Conservation (phyloP, 2,329 filamentous ascomycete genomes). For the Claviceps monticola region DNA sequence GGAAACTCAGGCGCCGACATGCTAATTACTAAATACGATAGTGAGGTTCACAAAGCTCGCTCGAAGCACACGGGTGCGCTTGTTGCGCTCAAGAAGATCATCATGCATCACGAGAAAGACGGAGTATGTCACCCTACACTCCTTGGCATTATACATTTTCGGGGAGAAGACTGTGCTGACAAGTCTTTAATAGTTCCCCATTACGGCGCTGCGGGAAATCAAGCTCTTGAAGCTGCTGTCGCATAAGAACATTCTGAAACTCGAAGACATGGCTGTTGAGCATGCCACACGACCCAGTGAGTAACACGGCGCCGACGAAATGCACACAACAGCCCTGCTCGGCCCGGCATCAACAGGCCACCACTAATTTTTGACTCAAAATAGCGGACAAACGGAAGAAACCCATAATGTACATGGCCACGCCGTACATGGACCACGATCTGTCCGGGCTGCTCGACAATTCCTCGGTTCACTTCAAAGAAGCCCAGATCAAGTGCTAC, state of each 20-base stretch:
- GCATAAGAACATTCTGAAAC: constrained; percentile 70
- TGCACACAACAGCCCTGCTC: too few species aligned
- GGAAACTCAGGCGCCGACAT: neutral
- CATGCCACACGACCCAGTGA: constrained; percentile 47
- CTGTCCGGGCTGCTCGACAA: constrained; percentile 95
- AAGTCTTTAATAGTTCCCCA: constrained; percentile 58
- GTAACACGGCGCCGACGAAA: constrained; percentile 8
- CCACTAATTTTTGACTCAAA: neutral
- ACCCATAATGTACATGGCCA: constrained; percentile 95
- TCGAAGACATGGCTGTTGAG: constrained; percentile 96
- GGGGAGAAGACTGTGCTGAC: neutral
- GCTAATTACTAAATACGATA: constrained; percentile 15
- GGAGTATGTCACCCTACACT: constrained; percentile 41
- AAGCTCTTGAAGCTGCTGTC: constrained; percentile 93
- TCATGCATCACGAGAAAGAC: constrained; percentile 99
- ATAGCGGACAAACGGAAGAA: constrained; percentile 64
- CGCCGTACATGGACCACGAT: constrained; percentile 97
- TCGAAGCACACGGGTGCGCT: constrained; percentile 60
- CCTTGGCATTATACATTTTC: neutral
- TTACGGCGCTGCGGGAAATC: constrained; percentile 92
- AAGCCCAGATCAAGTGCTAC: constrained; percentile 95
- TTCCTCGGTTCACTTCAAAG: constrained; percentile 72
- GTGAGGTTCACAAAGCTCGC: constrained; percentile 81
- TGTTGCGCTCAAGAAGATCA: constrained; percentile 92
- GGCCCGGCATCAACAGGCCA: neutral